These are phyloP conservation scores for Verticillium nonalfalfae DNA, from an alignment of 2,329 filamentous ascomycete genomes.

Conservation along the genomic window DNA sequence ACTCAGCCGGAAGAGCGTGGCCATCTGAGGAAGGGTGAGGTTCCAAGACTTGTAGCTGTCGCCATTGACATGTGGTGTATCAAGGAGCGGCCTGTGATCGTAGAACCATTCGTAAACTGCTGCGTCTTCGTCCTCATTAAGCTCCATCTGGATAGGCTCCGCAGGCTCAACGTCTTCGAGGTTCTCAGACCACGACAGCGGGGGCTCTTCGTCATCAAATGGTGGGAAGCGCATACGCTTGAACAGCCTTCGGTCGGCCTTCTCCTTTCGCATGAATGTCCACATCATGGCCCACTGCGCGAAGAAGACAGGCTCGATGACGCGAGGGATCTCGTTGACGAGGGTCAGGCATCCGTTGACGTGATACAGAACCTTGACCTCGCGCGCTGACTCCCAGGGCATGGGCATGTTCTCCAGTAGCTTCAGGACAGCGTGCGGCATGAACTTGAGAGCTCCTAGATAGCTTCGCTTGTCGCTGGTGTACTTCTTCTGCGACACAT, in stretches of 20 bases:
- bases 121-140: slow-evolving; percentile 87
- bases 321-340: slow-evolving; percentile 92
- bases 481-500: slow-evolving; percentile 99
- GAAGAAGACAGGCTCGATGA: slow-evolving; percentile 96
- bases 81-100: slow-evolving; percentile 82
- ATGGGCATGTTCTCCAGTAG: slow-evolving; percentile 99
- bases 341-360: slow-evolving; percentile 95
- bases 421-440: slow-evolving; percentile 97
- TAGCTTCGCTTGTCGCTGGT: slow-evolving; percentile 98
- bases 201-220: slow-evolving; percentile 97
- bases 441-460: slow-evolving; percentile 94
- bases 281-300: slow-evolving; percentile 99
- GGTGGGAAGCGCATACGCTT: slow-evolving; percentile 99
- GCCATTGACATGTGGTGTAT: slow-evolving; percentile 91
- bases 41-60: slow-evolving; percentile 98
- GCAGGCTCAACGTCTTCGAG: slow-evolving; percentile 97
- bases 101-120: slow-evolving; percentile 97
- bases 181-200: slow-evolving; percentile 96
- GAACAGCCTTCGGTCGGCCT: slow-evolving; percentile 91
- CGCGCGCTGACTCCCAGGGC: slow-evolving; percentile 95
- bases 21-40: slow-evolving; percentile 88
- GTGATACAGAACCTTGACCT: slow-evolving; percentile 97
- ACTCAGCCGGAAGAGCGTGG: slow-evolving; percentile 85
- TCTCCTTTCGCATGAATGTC: slow-evolving; percentile 96
- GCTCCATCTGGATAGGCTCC: slow-evolving; percentile 97